Conservation (phyloP, 2,329 filamentous ascomycete species). For the Spiromastix sp. region DNA sequence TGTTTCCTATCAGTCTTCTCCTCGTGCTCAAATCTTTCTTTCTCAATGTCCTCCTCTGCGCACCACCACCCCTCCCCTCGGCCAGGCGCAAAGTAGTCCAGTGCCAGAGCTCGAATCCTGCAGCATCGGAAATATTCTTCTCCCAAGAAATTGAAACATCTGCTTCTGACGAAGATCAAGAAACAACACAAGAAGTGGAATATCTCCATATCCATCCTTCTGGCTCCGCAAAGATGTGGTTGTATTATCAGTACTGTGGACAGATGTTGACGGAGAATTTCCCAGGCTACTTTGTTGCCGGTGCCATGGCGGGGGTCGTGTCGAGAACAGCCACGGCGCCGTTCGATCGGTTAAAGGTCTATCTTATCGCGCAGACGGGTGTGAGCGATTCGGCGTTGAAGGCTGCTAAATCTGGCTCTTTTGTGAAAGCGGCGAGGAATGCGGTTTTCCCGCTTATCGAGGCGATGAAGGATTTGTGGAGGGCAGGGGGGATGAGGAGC, state of each 20-base stretch:
- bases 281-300: conserved; percentile 87
- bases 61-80: conserved; percentile 9
- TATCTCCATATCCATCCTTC: conserved; percentile 33
- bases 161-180: conserved; percentile 24
- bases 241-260: conserved; percentile 34
- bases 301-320: conserved; percentile 86
- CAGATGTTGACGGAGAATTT: conserved; percentile 36
- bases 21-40: conserved; percentile 7
- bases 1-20: conserved; percentile 28
- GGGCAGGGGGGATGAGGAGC: conserved; percentile 73
- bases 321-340: conserved; percentile 93
- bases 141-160: conserved; percentile 19
- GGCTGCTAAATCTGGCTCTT: conserved; percentile 60
- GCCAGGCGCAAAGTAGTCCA: too few relatives aligned
- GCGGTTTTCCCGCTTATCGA: conserved; percentile 59
- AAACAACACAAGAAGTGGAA: conserved; percentile 32
- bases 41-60: conserved; percentile 12
- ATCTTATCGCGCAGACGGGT: conserved; percentile 83
- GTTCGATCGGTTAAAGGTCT: conserved; percentile 93
- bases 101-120: conserved; percentile 8
- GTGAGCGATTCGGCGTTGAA: conserved; percentile 48
- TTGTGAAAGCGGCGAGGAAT: conserved; percentile 53
- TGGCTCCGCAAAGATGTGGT: conserved; percentile 32
- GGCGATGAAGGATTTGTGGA: conserved; percentile 71
- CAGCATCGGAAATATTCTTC: conserved; percentile 1